Evolutionary conservation across 2,329 filamentous ascomycete species (phyloP), one percentile per base, ranked within the genome.

Genomic region (Ramichloridium luteum): DNA sequence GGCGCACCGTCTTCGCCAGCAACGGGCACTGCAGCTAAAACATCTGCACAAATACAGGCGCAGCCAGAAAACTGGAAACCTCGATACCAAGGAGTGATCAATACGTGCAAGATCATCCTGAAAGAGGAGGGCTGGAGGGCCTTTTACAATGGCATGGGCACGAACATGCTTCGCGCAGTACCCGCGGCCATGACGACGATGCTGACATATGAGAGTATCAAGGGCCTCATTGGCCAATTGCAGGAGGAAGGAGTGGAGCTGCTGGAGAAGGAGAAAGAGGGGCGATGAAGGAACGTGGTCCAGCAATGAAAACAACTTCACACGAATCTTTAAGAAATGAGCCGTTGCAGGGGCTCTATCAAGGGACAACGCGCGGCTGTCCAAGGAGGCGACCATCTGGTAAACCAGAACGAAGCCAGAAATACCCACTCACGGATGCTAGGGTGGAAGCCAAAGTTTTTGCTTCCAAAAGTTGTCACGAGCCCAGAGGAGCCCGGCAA

Each of bases 141-240:
- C 3, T 96, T 98, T 49, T 98, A 98, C 55, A 88, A 86, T 14
- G 90, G 90, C 20, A 84, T 98, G 67, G 90, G 90, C 22, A 93
- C 88, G 29, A 98, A 98, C 60, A 82, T 98, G 74, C 84, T 96
- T 67, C 74, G 90, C 35, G 90, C 90, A 5, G 79, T 98, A 9
- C 90, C 90, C 17, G 85, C 90, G 13, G 88, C 90, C 13, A 93
- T 93, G 50, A 93, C 93, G 15, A 98, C 90, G 3, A 92, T 98
- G 79, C 68, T 96, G 53, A 96, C 88, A 9, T 98, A 93, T 53
- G 90, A 98, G 60, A 90, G 79, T 44, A 55, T 79, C 36, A 67
- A 68, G 43, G 68, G 68, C 37, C 53, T 61, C 11, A 62, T 74
- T 33, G 61, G 63, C 30, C 60, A 58, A 33, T 43, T 73, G 34